Evolutionary conservation across 805 yeast genomes (phyloP), one percentile per base, ranked within the genome.

Genomic region (Sugiyamaella chiloensis): DNA sequence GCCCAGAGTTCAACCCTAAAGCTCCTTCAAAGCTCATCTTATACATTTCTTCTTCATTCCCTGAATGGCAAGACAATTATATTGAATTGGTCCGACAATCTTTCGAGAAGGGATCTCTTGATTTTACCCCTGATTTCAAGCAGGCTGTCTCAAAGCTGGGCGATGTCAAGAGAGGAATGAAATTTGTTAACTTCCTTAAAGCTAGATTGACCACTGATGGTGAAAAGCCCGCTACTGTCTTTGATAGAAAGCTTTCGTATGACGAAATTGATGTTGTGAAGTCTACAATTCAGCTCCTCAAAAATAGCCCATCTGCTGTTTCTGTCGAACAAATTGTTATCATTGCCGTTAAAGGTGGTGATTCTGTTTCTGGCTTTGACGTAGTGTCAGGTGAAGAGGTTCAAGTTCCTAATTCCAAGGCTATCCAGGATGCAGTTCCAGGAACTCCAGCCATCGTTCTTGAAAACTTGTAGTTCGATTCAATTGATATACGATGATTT

Each of bases 141-240:
- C 60, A 62, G 52, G 58, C 61, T 46, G 74, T 70, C 23, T 60
- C 66, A 43, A 61, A 67, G 51, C 55, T 68, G 9, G 74, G 74
- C 12, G 98, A 93, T 61, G 87, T 90, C 86, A 93, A 93, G 78
- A 84, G 95, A 60, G 97, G 96, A 51, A 93, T 93, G 98, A 98
- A 98, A 51, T 91, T 90, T 67, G 89, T 93, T 52, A 83, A 91
- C 55, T 72, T 80, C 58, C 73, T 93, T 67, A 90, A 93, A 69
- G 87, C 83, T 64, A 81, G 95, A 71, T 75, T 93, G 56, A 69
- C 74, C 32, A 48, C 55, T 27, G 62, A 62, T 24, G 65, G 65
- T 7, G 61, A 58, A 46, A 68, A 82, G 24, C 82, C 96, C 16
- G 80, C 78, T 46, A 78, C 78, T 44, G 96, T 93, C 21, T 88